A percentile compares a stretch with the other conserved stretches of the same genome.
These are phyloP conservation scores for Aegilops speltoides DNA, from an alignment of 176 grass and related monocot genomes.

Conservation along the genomic window DNA sequence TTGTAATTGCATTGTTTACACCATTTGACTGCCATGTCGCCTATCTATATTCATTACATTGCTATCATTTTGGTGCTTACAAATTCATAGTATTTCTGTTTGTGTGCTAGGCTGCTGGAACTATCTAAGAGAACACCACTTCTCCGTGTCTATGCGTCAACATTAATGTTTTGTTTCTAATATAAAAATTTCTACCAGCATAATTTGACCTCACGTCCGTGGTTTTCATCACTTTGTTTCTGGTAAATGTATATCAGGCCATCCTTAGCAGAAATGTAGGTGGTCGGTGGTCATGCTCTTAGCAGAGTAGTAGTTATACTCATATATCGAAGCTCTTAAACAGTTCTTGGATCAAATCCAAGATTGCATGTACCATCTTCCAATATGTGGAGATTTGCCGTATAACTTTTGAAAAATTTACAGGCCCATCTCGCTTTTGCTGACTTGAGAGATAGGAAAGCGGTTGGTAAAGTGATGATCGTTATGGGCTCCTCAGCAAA, in stretches of 20 bases:
- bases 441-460: slow-evolving; percentile 87
- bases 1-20: not conserved
- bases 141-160: not conserved
- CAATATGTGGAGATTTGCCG: not conserved
- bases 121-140: not conserved
- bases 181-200: not conserved
- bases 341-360: not conserved
- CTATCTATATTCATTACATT: not conserved
- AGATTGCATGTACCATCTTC: not conserved
- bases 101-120: not conserved
- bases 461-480: slow-evolving; percentile 79
- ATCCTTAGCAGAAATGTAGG: not conserved
- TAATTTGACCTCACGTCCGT: not conserved
- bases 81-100: not conserved
- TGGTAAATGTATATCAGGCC: not conserved
- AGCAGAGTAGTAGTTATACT: not conserved
- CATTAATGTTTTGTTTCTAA: slow-evolving; percentile 1
- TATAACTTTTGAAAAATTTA: not conserved
- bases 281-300: not conserved
- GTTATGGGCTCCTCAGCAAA: slow-evolving; percentile 47
- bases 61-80: not conserved
- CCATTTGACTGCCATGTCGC: not conserved
- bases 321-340: slow-evolving; percentile 5
- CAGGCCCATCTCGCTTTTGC: slow-evolving; percentile 86
- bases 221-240: not conserved